Evolutionary conservation across 2,329 filamentous ascomycete genomes (phyloP), one percentile per base, ranked within the genome.

Genomic region (Grosmannia huntii): DNA sequence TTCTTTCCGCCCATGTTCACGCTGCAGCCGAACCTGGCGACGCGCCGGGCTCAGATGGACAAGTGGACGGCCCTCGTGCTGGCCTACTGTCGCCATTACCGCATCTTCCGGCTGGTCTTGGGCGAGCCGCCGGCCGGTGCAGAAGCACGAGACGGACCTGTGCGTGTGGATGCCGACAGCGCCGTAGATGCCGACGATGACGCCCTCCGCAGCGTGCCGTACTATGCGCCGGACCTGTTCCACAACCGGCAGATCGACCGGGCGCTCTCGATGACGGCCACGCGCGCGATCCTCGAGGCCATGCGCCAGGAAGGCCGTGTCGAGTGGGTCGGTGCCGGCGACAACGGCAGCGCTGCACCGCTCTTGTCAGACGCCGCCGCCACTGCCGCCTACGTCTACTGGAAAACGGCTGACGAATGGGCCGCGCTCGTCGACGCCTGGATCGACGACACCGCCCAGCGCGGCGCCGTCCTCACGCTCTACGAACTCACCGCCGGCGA

Each of bases 401-500:
- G 92, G 92, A 81, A 82, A 62, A 87, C 83, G 66, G 86, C 87
- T 0, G 89, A 95, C 68, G 92, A 97, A 74, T 99, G 94, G 92
- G 94, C 90, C 2, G 81, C 78, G 38, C 68, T 85, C 60, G 74
- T 97, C 49, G 86, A 87, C 70, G 80, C 76, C 50, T 97, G 90
- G 84, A 86, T 90, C 52, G 91, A 97, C 33, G 83, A 84, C 61
- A 96, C 90, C 61, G 94, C 84, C 4, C 91, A 96, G 76, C 92
- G 87, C 75, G 89, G 89, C 27, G 83, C 81, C 14, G 92, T 99
- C 58, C 72, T 99, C 68, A 99, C 94, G 59, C 76, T 99, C 27
- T 97, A 96, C 71, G 94, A 99, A 74, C 74, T 99, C 66, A 80
- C 83, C 2, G 84, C 96, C 70, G 89, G 92, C n/a, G 92, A 97